Percentiles rank a stretch among this genome's conserved stretches.
Conservation (phyloP, 768 basidiomycete species). For the Hypholoma fasciculare region DNA sequence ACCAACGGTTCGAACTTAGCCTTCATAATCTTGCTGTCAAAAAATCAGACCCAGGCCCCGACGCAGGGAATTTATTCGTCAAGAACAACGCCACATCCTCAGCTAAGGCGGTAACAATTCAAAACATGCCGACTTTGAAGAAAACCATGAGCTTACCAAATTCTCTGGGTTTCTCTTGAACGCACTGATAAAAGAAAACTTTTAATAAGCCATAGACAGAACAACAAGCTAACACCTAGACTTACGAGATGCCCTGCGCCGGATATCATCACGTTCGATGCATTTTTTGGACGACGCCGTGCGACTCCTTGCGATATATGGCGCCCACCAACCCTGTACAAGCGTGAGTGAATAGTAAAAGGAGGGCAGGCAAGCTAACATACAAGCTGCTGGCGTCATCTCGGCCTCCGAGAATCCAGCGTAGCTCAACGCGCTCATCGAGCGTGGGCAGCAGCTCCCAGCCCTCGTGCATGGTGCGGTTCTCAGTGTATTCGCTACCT, state of each 20-base stretch:
- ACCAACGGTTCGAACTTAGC: no score
- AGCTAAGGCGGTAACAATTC: constrained; percentile 5
- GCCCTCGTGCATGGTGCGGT: constrained; percentile 23
- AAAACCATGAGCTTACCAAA: constrained; percentile 15
- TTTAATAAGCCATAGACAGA: not conserved
- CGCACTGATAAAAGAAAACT: constrained; percentile 12
- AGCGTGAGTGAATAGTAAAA: not conserved
- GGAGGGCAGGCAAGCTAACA: not conserved
- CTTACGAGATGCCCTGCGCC: constrained; percentile 26
- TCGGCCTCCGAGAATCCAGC: constrained; percentile 27
- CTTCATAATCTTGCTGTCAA: not conserved
- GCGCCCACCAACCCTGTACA: constrained; percentile 23
- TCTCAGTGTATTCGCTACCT: constrained; percentile 21
- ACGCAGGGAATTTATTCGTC: constrained; percentile 4
- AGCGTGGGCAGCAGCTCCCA: constrained; percentile 26
- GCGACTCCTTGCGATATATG: constrained; percentile 17
- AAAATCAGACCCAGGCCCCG: not conserved
- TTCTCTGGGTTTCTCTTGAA: constrained; percentile 26
- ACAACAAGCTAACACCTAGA: not conserved
- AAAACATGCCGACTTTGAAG: not conserved
- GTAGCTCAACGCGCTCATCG: constrained; percentile 20
- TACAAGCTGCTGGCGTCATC: constrained; percentile 23
- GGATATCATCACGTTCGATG: constrained; percentile 24
- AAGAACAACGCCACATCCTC: constrained; percentile 20
- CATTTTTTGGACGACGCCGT: constrained; percentile 24